Base-by-base conservation (phyloP, 805 yeast genomes). In the Kazachstania psychrophila region DNA sequence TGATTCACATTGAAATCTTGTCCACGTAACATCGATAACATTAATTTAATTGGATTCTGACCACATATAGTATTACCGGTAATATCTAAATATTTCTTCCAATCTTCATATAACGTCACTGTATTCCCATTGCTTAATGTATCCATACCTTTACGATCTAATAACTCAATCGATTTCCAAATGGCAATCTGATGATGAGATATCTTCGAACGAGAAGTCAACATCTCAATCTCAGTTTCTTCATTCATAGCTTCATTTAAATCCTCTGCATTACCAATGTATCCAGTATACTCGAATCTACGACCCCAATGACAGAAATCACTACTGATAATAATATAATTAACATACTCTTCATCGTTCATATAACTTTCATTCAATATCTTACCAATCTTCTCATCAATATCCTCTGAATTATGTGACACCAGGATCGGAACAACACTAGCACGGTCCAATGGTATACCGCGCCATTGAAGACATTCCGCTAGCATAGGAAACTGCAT, bases 221-320 rank as follows among this genome's bases (percentile, higher is more conserved):
- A 43, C 46, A 45, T 46, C 39, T 49, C 59, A 26, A 52, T 49
- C 33, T 53, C 62, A 2, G 52, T 62, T 25, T 54, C 57, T 15
- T 53, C 65, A 12, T 58, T 54, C 11, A 65, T 49, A 0, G 57
- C 50, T 9, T 52, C 57, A 3, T 44, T 33, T 16, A 54, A 33
- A 14, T 53, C 60, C 10, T 45, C 47, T 30, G 36, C 43, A 30
- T 43, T 47, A 5, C 53, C 52, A 0, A 76, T 66, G 44, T 75
- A 78, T 6, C 64, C 60, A 3, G 72, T 73, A 49, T 75, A 81
- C 11, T 70, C 72, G 50, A 80, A 81, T 26, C 84, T 57, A 2
- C 65, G 47, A 1, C 88, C 88, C 98, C 98, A 92, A 55, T 92
- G 98, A 53, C 96, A 88, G 51, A 92, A 92, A 62, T 92, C 98